Evolutionary conservation across 2,329 filamentous ascomycete species (phyloP), one percentile per base, ranked within the genome.

Genomic region (Clathrospora elynae): DNA sequence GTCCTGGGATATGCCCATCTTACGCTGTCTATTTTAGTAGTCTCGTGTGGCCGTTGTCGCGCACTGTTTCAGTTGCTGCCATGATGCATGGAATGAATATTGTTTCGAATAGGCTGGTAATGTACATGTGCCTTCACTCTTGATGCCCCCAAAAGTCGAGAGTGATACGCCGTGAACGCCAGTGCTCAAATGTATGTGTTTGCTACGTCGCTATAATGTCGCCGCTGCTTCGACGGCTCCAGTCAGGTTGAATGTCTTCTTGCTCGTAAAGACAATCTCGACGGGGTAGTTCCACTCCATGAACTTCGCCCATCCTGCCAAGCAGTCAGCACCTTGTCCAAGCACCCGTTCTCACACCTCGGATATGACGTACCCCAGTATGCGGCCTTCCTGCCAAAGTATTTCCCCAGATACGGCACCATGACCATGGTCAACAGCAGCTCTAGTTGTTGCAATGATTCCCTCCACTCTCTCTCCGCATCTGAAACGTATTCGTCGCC

Each of bases 221-320:
- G 75, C 74, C 16, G 75, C 75, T 11, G 75, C 75, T 54, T 76
- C 72, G 28, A 77, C 58, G 8, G 68, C 70, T 23, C 75, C 75
- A 9, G 71, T 71, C 19, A 62, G 71, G 51, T 74, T 77, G 70
- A 78, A 78, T 2, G 66, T 49, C 25, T 57, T 62, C 5, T 73
- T 70, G 51, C 65, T 77, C n/a, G 75, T 73, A 16, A 78, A 64
- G 33, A 74, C 71, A 29, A 96, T 78, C 49, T 95, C 86, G 42
- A 95, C 86, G 6, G 84, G 84, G 67, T 96, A 93, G 70, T 88
- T 86, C 91, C 90, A 97, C 69, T 90, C 83, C 91, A 96, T 96
- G 67, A 90, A 95, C 62, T 86, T 85, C 14, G 85, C 86, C 91
- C 92, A 96, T 57, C 90, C 91, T 96, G n/a, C 3, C n/a, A 4